Conservation (phyloP, 306 rosid genomes). For the Trifolium repens region DNA sequence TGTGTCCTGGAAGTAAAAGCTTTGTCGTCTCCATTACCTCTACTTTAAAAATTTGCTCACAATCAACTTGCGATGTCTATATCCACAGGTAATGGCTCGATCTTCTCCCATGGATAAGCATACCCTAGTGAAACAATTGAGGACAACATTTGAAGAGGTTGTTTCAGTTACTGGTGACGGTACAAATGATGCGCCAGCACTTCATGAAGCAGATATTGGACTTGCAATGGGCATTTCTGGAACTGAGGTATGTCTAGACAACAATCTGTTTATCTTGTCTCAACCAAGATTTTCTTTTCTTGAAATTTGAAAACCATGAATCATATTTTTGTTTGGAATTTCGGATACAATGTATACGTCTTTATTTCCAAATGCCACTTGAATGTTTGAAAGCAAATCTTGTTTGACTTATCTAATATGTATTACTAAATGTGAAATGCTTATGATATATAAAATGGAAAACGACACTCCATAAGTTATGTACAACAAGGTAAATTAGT, state of each 20-base stretch:
- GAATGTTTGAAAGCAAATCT: constrained; percentile 25
- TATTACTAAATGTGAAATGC: constrained; percentile 19
- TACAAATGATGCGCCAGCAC: constrained; percentile 98
- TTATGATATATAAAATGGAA: constrained; percentile 19
- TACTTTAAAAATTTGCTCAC: constrained; percentile 25
- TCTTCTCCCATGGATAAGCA: constrained; percentile 99
- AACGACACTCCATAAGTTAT: not conserved
- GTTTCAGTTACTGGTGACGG: constrained; percentile 99
- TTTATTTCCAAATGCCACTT: constrained; percentile 39
- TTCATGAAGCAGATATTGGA: constrained; percentile 99
- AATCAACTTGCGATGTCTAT: constrained; percentile 33
- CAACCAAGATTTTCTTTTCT: constrained; percentile 6
- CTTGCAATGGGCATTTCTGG: constrained; percentile 99
- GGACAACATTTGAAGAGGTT: constrained; percentile 91
- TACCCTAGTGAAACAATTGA: constrained; percentile 76
- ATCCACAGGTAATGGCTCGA: constrained; percentile 89
- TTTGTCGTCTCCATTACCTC: constrained; percentile 22
- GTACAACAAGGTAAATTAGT: not conserved
- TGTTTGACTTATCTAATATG: constrained; percentile 14
- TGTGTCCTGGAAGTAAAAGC: constrained; percentile 14
- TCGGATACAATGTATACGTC: not conserved
- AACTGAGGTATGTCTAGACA: constrained; percentile 71
- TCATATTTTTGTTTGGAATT: constrained; percentile 6
- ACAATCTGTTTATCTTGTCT: constrained; percentile 14
- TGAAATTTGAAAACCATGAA: constrained; percentile 29